Conservation (phyloP, 2,329 filamentous ascomycete species). For the Ascochyta lentis region DNA sequence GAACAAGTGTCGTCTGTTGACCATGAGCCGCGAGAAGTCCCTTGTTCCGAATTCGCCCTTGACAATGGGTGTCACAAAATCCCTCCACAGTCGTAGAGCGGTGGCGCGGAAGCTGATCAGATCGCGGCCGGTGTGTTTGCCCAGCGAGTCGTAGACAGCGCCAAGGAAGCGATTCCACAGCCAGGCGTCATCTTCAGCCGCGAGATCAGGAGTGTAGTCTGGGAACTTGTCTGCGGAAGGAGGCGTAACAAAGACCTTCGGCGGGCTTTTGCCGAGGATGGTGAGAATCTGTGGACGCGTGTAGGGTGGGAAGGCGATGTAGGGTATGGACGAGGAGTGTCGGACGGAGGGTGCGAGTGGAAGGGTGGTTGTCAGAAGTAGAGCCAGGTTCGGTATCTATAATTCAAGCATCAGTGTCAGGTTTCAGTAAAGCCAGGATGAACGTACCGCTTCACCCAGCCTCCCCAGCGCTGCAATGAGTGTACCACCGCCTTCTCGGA, state of each 20-base stretch:
- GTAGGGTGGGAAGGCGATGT: slow-evolving; percentile 86
- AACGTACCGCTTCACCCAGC: slow-evolving; percentile 76
- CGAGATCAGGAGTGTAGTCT: slow-evolving; percentile 55
- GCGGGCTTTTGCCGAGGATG: slow-evolving; percentile 67
- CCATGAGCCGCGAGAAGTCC: slow-evolving; percentile 84
- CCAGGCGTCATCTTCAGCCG: slow-evolving; percentile 67
- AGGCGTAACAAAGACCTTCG: slow-evolving; percentile 54
- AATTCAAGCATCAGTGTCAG: slow-evolving; percentile 3
- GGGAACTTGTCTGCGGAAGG: slow-evolving; percentile 49
- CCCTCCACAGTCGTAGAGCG: slow-evolving; percentile 79
- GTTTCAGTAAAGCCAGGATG: not conserved
- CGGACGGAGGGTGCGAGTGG: slow-evolving; percentile 71
- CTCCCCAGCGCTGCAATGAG: slow-evolving; percentile 81
- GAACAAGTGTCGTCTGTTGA: slow-evolving; percentile 72
- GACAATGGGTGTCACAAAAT: slow-evolving; percentile 79
- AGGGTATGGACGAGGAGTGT: slow-evolving; percentile 72
- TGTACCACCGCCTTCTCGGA: slow-evolving; percentile 79
- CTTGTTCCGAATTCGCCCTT: slow-evolving; percentile 75
- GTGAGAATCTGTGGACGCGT: slow-evolving; percentile 78
- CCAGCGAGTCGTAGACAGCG: slow-evolving; percentile 86
- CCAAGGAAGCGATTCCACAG: slow-evolving; percentile 82
- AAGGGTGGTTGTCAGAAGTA: slow-evolving; percentile 77
- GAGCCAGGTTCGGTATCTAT: slow-evolving; percentile 79
- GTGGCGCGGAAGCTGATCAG: slow-evolving; percentile 74
- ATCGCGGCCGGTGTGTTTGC: slow-evolving; percentile 80